A percentile compares a stretch with the other conserved stretches of the same genome.
Conservation (phyloP, 441 rosid genomes). For the Pelargonium citronellum region DNA sequence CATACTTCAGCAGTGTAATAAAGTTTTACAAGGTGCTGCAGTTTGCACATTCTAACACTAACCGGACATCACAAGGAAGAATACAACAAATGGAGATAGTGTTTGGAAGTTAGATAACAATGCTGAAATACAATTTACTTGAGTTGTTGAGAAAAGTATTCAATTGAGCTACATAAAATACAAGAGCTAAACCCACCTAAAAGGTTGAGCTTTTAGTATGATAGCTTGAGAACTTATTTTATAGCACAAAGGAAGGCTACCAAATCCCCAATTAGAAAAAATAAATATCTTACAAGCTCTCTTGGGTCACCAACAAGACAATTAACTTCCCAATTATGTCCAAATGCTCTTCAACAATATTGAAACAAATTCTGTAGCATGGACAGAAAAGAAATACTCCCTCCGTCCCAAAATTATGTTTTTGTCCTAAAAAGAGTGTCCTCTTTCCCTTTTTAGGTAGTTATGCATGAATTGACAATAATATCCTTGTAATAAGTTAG, state of each 20-base stretch:
- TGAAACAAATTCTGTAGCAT: background rate
- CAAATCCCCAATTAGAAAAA: background rate
- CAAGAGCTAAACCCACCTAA: background rate
- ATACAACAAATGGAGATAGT: background rate
- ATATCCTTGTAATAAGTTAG: too few species aligned
- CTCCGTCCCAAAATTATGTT: too few species aligned
- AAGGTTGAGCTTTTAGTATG: background rate
- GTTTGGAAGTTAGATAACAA: background rate
- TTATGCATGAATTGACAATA: too few species aligned
- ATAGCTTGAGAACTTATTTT: background rate
- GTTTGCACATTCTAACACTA: background rate
- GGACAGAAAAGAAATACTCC: background rate
- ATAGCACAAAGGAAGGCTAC: background rate
- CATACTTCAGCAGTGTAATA: background rate
- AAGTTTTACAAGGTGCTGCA: background rate
- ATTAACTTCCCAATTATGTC: background rate
- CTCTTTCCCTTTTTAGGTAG: too few species aligned
- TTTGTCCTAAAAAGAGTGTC: too few species aligned
- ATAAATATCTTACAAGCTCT: background rate
- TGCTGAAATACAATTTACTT: background rate
- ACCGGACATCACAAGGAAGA: background rate
- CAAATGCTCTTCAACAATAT: background rate
- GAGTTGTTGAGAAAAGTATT: background rate
- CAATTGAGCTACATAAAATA: background rate
- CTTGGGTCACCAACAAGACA: background rate